Evolutionary conservation across 2,329 filamentous ascomycete species (phyloP).

Genomic region (Ophiostoma ulmi): DNA sequence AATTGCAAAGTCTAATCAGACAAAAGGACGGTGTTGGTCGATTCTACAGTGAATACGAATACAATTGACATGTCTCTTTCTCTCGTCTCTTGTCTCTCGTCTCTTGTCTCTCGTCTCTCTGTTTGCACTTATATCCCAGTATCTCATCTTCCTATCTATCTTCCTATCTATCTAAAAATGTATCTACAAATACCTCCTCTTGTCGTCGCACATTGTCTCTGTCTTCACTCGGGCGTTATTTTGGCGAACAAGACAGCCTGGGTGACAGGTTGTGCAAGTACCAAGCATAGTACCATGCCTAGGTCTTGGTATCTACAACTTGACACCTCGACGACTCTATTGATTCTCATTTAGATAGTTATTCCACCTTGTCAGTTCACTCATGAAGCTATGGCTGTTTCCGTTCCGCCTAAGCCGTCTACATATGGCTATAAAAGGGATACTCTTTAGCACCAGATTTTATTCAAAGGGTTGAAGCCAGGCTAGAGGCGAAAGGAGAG

Average conservation of each 20-base stretch:
- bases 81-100: background rate
- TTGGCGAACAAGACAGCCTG: background rate
- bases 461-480: background rate
- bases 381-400: too few species aligned
- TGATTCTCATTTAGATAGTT: background rate
- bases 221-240: background rate
- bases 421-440: too few species aligned
- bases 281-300: background rate
- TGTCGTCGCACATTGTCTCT: background rate
- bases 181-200: background rate
- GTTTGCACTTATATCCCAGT: too few species aligned
- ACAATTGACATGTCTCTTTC: background rate
- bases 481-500: too few species aligned
- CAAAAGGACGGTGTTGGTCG: too few species aligned
- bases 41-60: too few species aligned
- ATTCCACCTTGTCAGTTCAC: background rate
- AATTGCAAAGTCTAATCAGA: background rate
- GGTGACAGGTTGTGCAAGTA: constrained; percentile 9
- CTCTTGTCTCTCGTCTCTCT: background rate
- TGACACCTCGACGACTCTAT: background rate
- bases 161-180: too few species aligned
- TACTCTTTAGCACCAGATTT: too few species aligned
- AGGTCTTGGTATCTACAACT: background rate
- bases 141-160: too few species aligned
- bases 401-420: too few species aligned